Conservation (phyloP, 75 land plant genomes). For the Pinus taeda region DNA sequence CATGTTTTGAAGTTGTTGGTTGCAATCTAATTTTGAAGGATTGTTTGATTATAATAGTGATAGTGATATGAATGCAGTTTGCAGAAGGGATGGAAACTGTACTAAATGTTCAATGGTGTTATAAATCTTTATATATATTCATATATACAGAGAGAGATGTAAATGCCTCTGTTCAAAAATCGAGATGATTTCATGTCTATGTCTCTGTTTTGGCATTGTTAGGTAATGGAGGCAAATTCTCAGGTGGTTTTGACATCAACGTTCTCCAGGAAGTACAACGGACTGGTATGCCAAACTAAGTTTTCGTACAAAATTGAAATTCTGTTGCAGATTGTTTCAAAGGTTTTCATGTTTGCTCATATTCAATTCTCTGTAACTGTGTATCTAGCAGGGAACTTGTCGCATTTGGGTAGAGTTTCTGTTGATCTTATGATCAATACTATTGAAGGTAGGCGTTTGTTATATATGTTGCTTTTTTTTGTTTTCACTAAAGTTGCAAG, state of each 20-base stretch:
- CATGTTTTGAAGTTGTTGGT: background rate
- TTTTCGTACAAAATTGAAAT: background rate
- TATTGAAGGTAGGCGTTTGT: constrained; percentile 69
- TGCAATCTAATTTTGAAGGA: background rate
- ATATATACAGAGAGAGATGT: too few species aligned
- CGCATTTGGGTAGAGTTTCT: constrained; percentile 62
- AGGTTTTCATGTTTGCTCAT: background rate
- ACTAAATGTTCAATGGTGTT: too few species aligned
- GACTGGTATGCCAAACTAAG: constrained; percentile 45
- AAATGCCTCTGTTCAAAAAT: too few species aligned
- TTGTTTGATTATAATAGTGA: background rate
- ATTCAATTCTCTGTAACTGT: background rate
- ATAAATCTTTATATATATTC: too few species aligned
- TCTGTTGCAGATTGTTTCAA: background rate
- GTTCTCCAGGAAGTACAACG: constrained; percentile 57
- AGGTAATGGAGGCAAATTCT: constrained; percentile 89
- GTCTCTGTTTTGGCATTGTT: background rate
- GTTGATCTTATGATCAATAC: constrained; percentile 70
- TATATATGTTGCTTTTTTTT: background rate
- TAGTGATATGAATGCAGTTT: background rate
- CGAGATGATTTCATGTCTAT: too few species aligned
- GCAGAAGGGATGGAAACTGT: too few species aligned
- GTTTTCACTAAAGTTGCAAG: background rate
- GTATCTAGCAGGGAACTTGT: constrained; percentile 56
- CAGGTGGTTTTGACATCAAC: constrained; percentile 95